Evolutionary conservation across 129 eudicot species (phyloP), one percentile per base, ranked within the genome.

Genomic region (Lactuca saligna): DNA sequence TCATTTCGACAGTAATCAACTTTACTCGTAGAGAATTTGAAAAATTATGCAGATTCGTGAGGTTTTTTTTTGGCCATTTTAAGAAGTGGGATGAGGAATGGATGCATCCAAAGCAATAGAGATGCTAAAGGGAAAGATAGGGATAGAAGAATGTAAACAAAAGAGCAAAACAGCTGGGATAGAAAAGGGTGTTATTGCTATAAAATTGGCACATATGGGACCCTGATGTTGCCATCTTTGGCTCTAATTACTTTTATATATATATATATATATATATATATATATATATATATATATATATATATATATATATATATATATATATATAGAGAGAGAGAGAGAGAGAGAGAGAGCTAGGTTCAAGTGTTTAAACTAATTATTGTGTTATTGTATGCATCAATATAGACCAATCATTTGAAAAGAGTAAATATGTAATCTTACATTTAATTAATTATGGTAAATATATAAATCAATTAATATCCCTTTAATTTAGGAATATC

Each of bases 51-150:
- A 8, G 75, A 70, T 58, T 70, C 75, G 8, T 11, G 56, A 70
- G 66, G 20, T 14, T 46, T 58, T 41, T 41, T 46, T 58, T 70
- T 57, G 75, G 75, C 58, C 75, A 57, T 58, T 70, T 70, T 58
- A 70, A 58, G 67, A 70, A 70, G 75, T 70, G 75, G 75, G 17
- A 59, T 59, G 67, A 70, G 67, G 75, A 59, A 70, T 70, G 57
- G 66, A 65, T 49, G 57, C 57, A 56, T 56, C 14, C 25, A 69
- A 25, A 57, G n/a, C 15, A 46, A 3, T 46, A 46, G n/a, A 46
- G 66, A 68, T 68, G 53, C 73, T 46, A 42, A 70, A 70, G 34
- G 31, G 42, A 34, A 41, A 54, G 37, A 67, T 34, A 29, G 39
- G 34, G 44, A 68, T 54, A 57, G 37, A 15, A 38, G 56, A 70